Percentiles rank a stretch among this genome's conserved stretches.
These are phyloP conservation scores for Pistacia vera DNA, from an alignment of 345 rosid genomes.

Conservation along the genomic window DNA sequence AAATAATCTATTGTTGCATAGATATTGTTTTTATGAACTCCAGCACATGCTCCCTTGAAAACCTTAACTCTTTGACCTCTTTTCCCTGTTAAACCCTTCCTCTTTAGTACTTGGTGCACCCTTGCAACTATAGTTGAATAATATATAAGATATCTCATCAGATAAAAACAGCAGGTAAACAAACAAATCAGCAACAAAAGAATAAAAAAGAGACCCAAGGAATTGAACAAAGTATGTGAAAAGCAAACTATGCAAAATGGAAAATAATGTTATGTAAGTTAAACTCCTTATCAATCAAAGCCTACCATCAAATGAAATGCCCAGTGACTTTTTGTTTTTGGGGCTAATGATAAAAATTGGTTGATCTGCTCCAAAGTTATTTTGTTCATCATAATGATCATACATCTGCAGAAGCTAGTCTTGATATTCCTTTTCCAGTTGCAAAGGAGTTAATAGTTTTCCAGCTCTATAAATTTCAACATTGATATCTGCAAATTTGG, in stretches of 20 bases:
- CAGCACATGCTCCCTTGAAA: constrained; percentile 65
- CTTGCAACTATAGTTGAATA: constrained; percentile 54
- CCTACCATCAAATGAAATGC: constrained; percentile 30
- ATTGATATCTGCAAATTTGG: constrained; percentile 36
- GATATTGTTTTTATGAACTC: constrained; percentile 43
- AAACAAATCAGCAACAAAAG: not conserved
- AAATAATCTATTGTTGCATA: constrained; percentile 71
- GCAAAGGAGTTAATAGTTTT: constrained; percentile 32
- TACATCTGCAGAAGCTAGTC: constrained; percentile 1
- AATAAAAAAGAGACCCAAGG: not conserved
- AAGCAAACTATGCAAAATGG: not conserved
- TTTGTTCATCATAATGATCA: no score
- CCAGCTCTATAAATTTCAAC: constrained; percentile 42
- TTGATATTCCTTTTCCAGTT: constrained; percentile 59
- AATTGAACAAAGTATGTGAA: not conserved
- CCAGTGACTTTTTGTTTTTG: no score
- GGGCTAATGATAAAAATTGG: no score
- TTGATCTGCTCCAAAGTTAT: no score
- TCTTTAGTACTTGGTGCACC: constrained; percentile 47
- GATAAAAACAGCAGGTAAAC: not conserved
- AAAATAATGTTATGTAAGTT: not conserved
- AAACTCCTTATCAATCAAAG: not conserved
- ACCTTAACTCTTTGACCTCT: constrained; percentile 65
- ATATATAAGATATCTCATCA: not conserved
- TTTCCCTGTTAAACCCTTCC: constrained; percentile 55